Evolutionary conservation across 345 rosid genomes (phyloP).

Genomic region (Physaria fendleri): DNA sequence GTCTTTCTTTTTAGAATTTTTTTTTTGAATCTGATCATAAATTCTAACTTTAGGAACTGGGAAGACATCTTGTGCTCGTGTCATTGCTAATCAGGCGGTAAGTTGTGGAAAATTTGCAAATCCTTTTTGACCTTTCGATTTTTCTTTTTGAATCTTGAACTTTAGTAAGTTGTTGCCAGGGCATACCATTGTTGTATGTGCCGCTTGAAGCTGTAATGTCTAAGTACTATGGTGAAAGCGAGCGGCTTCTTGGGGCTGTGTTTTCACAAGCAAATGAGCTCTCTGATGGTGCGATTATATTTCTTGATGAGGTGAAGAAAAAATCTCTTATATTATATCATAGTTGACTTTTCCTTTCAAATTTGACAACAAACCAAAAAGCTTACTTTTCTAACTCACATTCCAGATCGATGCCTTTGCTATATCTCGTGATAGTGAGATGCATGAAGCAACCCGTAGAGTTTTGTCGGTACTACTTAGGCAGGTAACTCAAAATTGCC

Average conservation of each 20-base stretch:
- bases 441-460: constrained; percentile 96
- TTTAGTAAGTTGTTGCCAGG: constrained; percentile 38
- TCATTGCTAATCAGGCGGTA: constrained; percentile 86
- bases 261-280: constrained; percentile 85
- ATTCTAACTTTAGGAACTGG: constrained; percentile 65
- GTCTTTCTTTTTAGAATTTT: neutral
- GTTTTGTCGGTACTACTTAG: constrained; percentile 79
- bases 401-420: constrained; percentile 95
- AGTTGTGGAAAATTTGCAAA: constrained; percentile 23
- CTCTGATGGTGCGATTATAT: constrained; percentile 72
- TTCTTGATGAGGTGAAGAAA: constrained; percentile 80
- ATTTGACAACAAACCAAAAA: neutral
- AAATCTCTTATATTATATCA: neutral
- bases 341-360: neutral
- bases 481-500: constrained; percentile 46
- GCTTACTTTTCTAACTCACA: neutral
- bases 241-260: constrained; percentile 71
- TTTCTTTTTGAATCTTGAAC: neutral
- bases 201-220: constrained; percentile 88
- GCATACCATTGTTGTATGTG: constrained; percentile 78
- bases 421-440: constrained; percentile 66
- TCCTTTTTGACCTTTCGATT: neutral
- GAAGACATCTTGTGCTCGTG: constrained; percentile 93
- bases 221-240: constrained; percentile 92
- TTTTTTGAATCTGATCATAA: constrained; percentile 4